Conservation (phyloP, 2,329 filamentous ascomycete species). For the Calonectria leucothoes region DNA sequence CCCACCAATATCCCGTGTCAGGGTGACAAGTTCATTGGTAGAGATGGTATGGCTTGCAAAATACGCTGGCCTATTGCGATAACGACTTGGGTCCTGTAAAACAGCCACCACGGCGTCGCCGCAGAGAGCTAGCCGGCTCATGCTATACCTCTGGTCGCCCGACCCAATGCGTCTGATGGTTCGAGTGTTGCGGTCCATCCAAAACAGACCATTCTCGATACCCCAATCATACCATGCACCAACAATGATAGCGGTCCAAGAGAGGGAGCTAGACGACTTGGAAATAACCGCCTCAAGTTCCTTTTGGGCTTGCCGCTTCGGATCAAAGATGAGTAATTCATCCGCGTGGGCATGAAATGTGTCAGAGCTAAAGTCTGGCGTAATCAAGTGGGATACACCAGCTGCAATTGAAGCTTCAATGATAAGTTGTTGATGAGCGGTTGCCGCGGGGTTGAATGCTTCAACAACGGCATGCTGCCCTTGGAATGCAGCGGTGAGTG, state of each 20-base stretch:
- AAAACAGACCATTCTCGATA: slow-evolving; percentile 31
- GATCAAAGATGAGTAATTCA: slow-evolving; percentile 25
- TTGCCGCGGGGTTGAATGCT: slow-evolving; percentile 33
- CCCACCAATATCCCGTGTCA: not conserved
- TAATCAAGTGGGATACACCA: slow-evolving; percentile 30
- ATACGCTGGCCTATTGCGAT: slow-evolving; percentile 18
- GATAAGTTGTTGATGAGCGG: slow-evolving; percentile 27
- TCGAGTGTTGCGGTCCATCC: slow-evolving; percentile 24
- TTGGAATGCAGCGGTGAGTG: no score
- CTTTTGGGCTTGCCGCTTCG: slow-evolving; percentile 30
- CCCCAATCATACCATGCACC: slow-evolving; percentile 37
- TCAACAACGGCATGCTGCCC: no score
- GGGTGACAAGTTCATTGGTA: slow-evolving; percentile 2
- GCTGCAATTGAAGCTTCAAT: slow-evolving; percentile 31
- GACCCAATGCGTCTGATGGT: slow-evolving; percentile 24
- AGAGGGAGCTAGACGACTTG: not conserved
- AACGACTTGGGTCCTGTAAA: slow-evolving; percentile 1
- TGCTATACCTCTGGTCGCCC: slow-evolving; percentile 17
- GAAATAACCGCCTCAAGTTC: slow-evolving; percentile 23
- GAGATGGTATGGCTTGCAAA: slow-evolving; percentile 23
- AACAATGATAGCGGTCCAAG: slow-evolving; percentile 35
- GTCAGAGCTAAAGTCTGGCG: slow-evolving; percentile 37
- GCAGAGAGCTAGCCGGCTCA: slow-evolving; percentile 13
- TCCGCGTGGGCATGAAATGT: slow-evolving; percentile 27
- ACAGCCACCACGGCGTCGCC: slow-evolving; percentile 17